Base-by-base conservation (phyloP, 352 stramenopile genomes). In the Globisporangium cederbergense region DNA sequence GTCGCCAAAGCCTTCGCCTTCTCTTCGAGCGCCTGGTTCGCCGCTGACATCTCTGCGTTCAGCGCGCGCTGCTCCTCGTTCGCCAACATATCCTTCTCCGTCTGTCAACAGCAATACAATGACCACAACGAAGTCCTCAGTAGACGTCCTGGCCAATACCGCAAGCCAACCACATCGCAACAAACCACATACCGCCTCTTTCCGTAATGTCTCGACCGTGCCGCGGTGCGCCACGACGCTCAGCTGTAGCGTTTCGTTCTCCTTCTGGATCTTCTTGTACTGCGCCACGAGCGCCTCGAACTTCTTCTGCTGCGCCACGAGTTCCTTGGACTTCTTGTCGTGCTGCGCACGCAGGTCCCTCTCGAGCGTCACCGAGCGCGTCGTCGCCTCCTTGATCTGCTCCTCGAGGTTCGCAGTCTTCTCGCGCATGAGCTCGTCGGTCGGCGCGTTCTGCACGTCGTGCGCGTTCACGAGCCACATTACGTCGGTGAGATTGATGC, bases 391-490 rank as follows among this genome's bases (percentile, higher is more conserved):
- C 52, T 93, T 93, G 62, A 95, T 95, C 46, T 88, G 83, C 72
- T 95, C 87, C 70, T 95, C 87, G n/a, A 95, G 64, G 58, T 95
- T 93, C 0, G 87, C 87, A 1, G 87, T 95, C 67, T 95, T 95
- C 56, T 95, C 86, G 42, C 85, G 84, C 78, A 93, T 91, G 55
- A 93, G 70, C 66, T 94, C 87, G 62, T 96, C 87, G 1, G 82
- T 92, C 16, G 83, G 86, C 8, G 85, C 85, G 16, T 81, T 76
- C 30, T 78, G 83, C 55, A 83, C 68, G 51, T 96, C 87, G 36
- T 88, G 76, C 7, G 78, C 87, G 52, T 90, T 96, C 34, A 96
- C 82, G 62, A 96, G 76, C 87, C 87, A 96, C 71, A 83, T 85
- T 8, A 96, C 79, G 42, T 93, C 79, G 28, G 77, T 86, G 32